Percentiles rank a stretch among this genome's conserved stretches.
Conservation (phyloP, 1,139 yeast species). For the Yamadazyma triangularis region DNA sequence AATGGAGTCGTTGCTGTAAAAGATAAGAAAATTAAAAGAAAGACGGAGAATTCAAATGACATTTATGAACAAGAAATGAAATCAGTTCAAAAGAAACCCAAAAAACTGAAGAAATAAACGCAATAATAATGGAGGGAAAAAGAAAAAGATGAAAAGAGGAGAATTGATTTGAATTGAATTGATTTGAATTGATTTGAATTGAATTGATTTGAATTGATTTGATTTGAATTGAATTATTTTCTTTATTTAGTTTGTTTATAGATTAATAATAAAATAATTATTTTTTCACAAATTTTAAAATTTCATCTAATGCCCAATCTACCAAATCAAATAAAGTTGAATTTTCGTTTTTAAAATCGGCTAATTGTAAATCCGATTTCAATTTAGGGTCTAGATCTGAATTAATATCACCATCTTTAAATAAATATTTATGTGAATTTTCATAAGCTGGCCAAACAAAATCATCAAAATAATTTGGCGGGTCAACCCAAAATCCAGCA, state of each 20-base stretch:
- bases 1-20: slow-evolving; percentile 68
- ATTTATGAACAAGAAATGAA: slow-evolving; percentile 81
- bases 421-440: slow-evolving; percentile 57
- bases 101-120: slow-evolving; percentile 40
- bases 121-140: no score
- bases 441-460: slow-evolving; percentile 87
- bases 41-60: slow-evolving; percentile 62
- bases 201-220: no score
- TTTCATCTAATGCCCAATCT: slow-evolving; percentile 16
- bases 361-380: slow-evolving; percentile 12
- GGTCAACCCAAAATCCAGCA: slow-evolving; percentile 91
- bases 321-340: slow-evolving; percentile 21
- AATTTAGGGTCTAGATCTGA: slow-evolving; percentile 16
- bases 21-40: slow-evolving; percentile 62
- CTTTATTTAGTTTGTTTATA: no score
- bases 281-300: not conserved
- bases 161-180: no score
- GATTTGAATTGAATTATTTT: no score
- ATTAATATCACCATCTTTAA: slow-evolving; percentile 42
- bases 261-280: no score
- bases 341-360: slow-evolving; percentile 23
- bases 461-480: slow-evolving; percentile 82
- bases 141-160: no score
- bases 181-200: no score
- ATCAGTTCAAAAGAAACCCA: slow-evolving; percentile 53